Evolutionary conservation across 192 early-diverging fungal genomes (phyloP).

Genomic region (Coemansia biformis): DNA sequence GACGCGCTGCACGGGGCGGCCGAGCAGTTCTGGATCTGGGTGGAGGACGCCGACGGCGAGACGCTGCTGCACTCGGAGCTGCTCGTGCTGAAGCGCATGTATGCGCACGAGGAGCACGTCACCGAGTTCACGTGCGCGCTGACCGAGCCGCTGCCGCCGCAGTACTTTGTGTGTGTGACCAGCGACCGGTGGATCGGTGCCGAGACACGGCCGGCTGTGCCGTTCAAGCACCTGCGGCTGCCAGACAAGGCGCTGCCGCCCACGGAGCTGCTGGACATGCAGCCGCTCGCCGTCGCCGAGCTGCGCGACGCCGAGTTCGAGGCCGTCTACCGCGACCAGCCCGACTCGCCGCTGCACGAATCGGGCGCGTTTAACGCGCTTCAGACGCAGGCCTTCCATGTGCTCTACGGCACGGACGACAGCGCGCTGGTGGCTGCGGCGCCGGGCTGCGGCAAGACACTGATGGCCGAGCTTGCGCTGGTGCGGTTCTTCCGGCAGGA

Average conservation of each 20-base stretch:
- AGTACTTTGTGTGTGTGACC: conserved; percentile 90
- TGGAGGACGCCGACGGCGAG: conserved; percentile 93
- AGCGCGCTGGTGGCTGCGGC: conserved; percentile 90
- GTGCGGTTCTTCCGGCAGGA: conserved; percentile 71
- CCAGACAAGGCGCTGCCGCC: conserved; percentile 92
- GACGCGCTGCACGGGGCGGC: conserved; percentile 79
- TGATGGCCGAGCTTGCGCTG: conserved; percentile 92
- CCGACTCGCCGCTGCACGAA: conserved; percentile 4
- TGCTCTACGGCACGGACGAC: conserved; percentile 82
- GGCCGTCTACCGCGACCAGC: conserved; percentile 51
- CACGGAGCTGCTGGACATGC: conserved; percentile 90
- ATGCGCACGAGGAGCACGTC: conserved; percentile 76
- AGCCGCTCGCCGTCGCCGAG: conserved; percentile 77
- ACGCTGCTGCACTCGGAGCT: conserved; percentile 82
- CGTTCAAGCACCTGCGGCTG: conserved; percentile 85
- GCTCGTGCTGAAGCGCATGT: conserved; percentile 85
- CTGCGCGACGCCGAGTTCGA: conserved; percentile 70
- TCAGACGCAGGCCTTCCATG: conserved; percentile 92
- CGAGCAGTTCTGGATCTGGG: conserved; percentile 90
- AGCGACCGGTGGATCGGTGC: conserved; percentile 94
- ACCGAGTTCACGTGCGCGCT: conserved; percentile 88
- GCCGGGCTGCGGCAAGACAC: conserved; percentile 91
- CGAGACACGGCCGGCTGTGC: conserved; percentile 88
- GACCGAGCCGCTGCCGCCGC: conserved; percentile 89
- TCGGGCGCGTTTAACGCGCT: conserved; percentile 78